These are phyloP conservation scores for Xylariales sp. DNA, from an alignment of 2,329 filamentous ascomycete species.

Conservation along the genomic window DNA sequence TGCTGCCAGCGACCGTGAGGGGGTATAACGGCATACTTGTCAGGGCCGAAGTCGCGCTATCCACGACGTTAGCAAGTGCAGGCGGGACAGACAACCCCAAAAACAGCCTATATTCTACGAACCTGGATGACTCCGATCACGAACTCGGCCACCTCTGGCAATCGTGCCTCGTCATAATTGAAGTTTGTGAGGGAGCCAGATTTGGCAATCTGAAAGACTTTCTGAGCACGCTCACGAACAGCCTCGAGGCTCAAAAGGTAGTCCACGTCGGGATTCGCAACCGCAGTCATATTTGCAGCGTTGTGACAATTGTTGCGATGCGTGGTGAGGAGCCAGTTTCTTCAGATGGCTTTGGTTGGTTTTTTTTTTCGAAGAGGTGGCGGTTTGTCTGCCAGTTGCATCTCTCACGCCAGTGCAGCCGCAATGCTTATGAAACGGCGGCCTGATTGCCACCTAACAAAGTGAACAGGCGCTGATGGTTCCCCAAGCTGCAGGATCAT, in stretches of 20 bases:
- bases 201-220: conserved; percentile 31
- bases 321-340: too few relatives aligned
- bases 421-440: too few relatives aligned
- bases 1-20: conserved; percentile 60
- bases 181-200: conserved; percentile 35
- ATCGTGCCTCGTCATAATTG: conserved; percentile 30
- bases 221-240: conserved; percentile 28
- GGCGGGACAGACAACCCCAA: not conserved
- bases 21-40: conserved; percentile 40
- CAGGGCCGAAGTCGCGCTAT: conserved; percentile 47
- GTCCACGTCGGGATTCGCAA: conserved; percentile 12
- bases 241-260: conserved; percentile 31
- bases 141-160: conserved; percentile 35
- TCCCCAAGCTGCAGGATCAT: too few relatives aligned
- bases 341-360: too few relatives aligned
- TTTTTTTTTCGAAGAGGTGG: too few relatives aligned
- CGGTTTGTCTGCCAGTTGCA: too few relatives aligned
- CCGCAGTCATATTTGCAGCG: too few relatives aligned
- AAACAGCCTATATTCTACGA: not conserved
- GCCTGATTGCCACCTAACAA: too few relatives aligned
- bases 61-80: not conserved
- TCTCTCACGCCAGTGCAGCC: too few relatives aligned
- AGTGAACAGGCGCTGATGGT: too few relatives aligned
- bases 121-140: conserved; percentile 32
- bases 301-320: too few relatives aligned